Percentiles rank a stretch among this genome's conserved stretches.
Evolutionary conservation across 2,329 filamentous ascomycete species (phyloP).

Genomic region (Didymella arachidicola): DNA sequence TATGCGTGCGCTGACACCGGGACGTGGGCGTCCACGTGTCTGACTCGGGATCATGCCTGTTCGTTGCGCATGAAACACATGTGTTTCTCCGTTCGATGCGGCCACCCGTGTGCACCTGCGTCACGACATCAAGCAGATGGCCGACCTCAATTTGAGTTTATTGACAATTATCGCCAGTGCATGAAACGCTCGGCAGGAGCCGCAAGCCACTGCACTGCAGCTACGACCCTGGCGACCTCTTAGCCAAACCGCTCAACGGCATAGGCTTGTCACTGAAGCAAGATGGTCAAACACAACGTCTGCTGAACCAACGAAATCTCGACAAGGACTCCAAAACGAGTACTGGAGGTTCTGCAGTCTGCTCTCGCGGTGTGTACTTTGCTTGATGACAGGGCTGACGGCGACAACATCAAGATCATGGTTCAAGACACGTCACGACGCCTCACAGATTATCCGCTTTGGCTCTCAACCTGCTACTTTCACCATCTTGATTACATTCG

Average conservation of each 20-base stretch:
- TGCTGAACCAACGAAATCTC: not conserved
- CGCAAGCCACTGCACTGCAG: constrained; percentile 7
- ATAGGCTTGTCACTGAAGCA: not conserved
- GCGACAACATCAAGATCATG: not conserved
- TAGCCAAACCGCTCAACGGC: not conserved
- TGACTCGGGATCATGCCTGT: constrained; percentile 21
- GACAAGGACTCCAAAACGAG: not conserved
- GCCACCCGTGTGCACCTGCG: constrained; percentile 17
- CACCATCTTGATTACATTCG: not conserved
- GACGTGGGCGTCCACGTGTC: constrained; percentile 19
- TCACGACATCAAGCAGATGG: constrained; percentile 4
- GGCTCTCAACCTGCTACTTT: not conserved
- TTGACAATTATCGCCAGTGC: constrained; percentile 17
- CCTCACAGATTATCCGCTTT: not conserved
- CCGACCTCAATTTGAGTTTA: constrained; percentile 10
- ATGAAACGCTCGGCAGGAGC: constrained; percentile 11
- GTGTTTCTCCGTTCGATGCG: constrained; percentile 5
- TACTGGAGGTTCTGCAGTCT: not conserved
- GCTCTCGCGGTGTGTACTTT: not conserved
- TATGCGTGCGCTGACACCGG: constrained; percentile 10
- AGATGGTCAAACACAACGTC: not conserved
- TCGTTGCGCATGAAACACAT: constrained; percentile 16
- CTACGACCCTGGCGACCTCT: not conserved
- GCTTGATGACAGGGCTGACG: not conserved
- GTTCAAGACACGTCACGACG: not conserved